phyloP scores from a whole-genome alignment of 2,329 filamentous ascomycete genomes.

The Trichoderma koningiopsis region DNA sequence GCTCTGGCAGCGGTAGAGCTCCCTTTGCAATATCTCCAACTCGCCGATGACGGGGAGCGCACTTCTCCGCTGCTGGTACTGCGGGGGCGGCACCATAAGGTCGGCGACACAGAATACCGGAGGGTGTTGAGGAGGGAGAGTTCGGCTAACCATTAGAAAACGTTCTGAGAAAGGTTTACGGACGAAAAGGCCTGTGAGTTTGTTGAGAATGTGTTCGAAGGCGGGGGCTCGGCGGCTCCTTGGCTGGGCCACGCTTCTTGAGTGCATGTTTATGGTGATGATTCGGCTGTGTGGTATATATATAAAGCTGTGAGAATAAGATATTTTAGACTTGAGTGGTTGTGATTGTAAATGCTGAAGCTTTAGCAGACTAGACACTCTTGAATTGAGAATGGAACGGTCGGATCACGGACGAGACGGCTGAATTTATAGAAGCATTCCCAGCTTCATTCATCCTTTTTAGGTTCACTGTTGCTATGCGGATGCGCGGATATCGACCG shows the following conservation, averaged over 20 bases:
- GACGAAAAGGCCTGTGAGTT: not conserved
- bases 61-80: constrained; percentile 14
- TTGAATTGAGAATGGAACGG: not conserved
- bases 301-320: not conserved
- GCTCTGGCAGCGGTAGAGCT: constrained; percentile 6
- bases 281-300: not conserved
- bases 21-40: not conserved
- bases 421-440: not conserved
- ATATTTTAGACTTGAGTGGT: not conserved
- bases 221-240: no score
- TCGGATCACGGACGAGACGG: not conserved
- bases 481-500: not conserved
- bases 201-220: not conserved
- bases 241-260: not conserved
- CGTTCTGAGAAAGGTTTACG: not conserved
- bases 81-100: constrained; percentile 25
- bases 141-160: not conserved
- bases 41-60: not conserved
- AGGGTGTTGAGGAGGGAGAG: not conserved
- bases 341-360: not conserved
- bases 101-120: constrained; percentile 26
- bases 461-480: not conserved
- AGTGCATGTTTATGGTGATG: not conserved
- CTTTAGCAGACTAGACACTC: not conserved
- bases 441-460: not conserved